A percentile compares a stretch with the other conserved stretches of the same genome.
Evolutionary conservation across 345 rosid genomes (phyloP).

Genomic region (Anastatica hierochuntica): DNA sequence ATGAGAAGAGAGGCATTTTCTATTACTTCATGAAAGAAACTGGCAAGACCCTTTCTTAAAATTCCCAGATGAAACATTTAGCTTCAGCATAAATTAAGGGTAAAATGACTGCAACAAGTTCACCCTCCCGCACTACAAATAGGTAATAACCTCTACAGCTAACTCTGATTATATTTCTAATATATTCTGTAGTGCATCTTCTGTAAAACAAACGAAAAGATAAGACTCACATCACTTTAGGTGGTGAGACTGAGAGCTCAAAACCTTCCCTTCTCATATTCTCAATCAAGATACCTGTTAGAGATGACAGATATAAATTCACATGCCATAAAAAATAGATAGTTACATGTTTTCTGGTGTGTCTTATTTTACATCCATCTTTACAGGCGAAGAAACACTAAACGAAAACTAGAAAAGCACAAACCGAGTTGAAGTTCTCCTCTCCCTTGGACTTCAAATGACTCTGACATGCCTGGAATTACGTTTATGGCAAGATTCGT

Average conservation of each 20-base stretch:
- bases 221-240: constrained; percentile 85
- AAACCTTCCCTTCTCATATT: constrained; percentile 99
- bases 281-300: constrained; percentile 89
- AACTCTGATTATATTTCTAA: neutral
- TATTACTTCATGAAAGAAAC: neutral
- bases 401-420: constrained; percentile 18
- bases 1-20: neutral
- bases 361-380: neutral
- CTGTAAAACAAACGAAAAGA: neutral
- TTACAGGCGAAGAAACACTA: constrained; percentile 9
- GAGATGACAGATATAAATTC: constrained; percentile 9
- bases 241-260: constrained; percentile 93
- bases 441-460: constrained; percentile 95
- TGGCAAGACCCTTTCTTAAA: neutral
- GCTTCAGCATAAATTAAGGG: neutral
- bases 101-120: neutral
- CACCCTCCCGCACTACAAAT: neutral
- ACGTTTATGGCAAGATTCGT: constrained; percentile 96
- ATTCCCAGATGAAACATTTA: neutral
- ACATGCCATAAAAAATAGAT: constrained; percentile 2
- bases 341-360: neutral
- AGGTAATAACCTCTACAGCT: neutral
- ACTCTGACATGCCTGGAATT: constrained; percentile 74
- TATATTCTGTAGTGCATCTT: neutral
- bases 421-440: constrained; percentile 98